Conservation (phyloP, 116 monocot genomes). For the Cymodocea nodosa region DNA sequence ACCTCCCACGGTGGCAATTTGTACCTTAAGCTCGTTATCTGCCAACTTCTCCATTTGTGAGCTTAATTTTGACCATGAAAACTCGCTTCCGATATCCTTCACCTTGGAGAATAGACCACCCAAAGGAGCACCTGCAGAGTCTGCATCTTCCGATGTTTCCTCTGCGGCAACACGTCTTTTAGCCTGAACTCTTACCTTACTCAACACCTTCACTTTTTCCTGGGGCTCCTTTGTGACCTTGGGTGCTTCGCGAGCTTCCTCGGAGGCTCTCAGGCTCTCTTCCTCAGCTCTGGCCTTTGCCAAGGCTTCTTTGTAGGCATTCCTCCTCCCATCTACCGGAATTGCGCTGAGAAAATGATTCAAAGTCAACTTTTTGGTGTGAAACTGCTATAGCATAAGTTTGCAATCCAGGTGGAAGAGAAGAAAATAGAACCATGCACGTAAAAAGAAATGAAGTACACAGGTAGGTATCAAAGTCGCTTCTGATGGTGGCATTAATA, state of each 20-base stretch:
- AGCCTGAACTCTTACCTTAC: conserved; percentile 20
- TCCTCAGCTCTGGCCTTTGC: conserved; percentile 73
- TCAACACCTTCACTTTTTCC: conserved; percentile 27
- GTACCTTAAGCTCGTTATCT: conserved; percentile 18
- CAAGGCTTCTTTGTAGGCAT: conserved; percentile 46
- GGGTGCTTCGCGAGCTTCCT: conserved; percentile 34
- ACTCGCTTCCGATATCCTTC: conserved; percentile 26
- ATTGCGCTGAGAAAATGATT: conserved; percentile 35
- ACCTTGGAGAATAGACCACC: conserved; percentile 34
- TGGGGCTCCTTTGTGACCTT: conserved; percentile 34
- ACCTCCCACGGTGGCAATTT: conserved; percentile 52
- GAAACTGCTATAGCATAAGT: background rate
- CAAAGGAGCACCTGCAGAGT: conserved; percentile 30
- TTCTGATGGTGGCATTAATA: too few species aligned
- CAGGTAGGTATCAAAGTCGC: too few species aligned
- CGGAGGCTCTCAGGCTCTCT: conserved; percentile 33
- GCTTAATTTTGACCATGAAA: conserved; percentile 61
- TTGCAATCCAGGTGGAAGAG: background rate
- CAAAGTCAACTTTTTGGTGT: background rate
- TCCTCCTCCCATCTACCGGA: conserved; percentile 79
- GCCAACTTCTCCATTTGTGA: conserved; percentile 29
- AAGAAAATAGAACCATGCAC: background rate
- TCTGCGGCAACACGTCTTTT: conserved; percentile 14
- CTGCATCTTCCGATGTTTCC: conserved; percentile 18
- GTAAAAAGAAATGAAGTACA: too few species aligned